Evolutionary conservation across 2,329 filamentous ascomycete species (phyloP).

Genomic region (Monilinia laxa): DNA sequence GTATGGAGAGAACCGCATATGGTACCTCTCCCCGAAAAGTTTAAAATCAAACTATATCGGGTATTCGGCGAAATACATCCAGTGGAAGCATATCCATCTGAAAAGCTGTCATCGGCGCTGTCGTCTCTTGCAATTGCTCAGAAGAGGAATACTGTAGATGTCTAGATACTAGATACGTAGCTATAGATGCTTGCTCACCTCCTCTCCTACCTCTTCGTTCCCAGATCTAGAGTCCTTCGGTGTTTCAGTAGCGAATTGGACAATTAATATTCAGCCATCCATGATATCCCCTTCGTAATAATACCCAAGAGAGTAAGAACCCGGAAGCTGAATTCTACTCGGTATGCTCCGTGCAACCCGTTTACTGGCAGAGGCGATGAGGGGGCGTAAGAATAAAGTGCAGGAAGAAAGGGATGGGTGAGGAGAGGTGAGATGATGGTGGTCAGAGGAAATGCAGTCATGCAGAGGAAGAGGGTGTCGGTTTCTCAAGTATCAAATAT

Average conservation of each 20-base stretch:
- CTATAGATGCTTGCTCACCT: neutral
- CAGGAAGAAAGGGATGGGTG: neutral
- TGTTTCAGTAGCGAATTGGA: slow-evolving; percentile 14
- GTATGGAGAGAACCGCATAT: neutral
- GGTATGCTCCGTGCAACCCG: slow-evolving; percentile 10
- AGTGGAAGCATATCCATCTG: neutral
- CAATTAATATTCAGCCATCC: slow-evolving; percentile 10
- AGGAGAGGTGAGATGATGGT: slow-evolving; percentile 14
- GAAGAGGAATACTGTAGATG: too few relatives aligned
- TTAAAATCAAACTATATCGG: neutral
- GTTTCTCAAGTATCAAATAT: too few relatives aligned
- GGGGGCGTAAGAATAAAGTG: slow-evolving; percentile 10
- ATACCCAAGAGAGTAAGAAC: neutral
- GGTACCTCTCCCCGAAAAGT: too few relatives aligned
- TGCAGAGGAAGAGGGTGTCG: neutral
- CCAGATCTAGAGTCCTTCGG: neutral
- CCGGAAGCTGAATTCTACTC: slow-evolving; percentile 12
- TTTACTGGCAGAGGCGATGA: neutral
- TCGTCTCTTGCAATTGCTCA: too few relatives aligned
- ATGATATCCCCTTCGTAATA: neutral
- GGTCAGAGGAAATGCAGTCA: slow-evolving; percentile 18
- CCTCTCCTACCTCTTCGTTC: too few relatives aligned
- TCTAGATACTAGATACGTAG: too few relatives aligned
- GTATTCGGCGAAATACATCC: neutral
- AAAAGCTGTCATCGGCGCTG: neutral